These are phyloP conservation scores for Pholiota molesta DNA, from an alignment of 768 basidiomycete species.

Conservation along the genomic window DNA sequence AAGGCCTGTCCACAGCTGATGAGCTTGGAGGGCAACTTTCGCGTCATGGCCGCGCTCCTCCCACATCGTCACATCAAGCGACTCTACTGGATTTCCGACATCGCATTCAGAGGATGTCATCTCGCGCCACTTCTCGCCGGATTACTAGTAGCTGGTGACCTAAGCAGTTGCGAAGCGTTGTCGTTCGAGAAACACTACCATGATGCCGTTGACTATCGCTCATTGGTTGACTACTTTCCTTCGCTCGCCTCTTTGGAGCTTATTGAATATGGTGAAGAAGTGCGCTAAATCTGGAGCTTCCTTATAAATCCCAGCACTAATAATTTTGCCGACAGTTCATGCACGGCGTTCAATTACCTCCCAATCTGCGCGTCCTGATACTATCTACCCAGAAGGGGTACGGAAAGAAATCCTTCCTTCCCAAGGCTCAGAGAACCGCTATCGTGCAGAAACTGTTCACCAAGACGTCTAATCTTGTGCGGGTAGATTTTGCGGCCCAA, in stretches of 20 bases:
- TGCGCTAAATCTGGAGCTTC: background rate
- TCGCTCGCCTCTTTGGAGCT: conserved; percentile 1
- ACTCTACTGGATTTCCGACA: conserved; percentile 6
- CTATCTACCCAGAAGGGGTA: background rate
- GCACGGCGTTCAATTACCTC: background rate
- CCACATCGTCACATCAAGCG: background rate
- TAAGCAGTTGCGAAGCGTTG: background rate
- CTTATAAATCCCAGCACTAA: background rate
- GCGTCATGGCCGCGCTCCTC: conserved; percentile 1
- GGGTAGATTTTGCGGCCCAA: background rate
- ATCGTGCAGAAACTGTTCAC: background rate
- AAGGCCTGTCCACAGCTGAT: background rate
- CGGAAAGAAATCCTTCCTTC: background rate
- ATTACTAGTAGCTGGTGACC: no score
- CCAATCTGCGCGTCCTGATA: background rate
- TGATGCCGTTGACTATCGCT: background rate
- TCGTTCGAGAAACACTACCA: background rate
- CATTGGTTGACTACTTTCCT: background rate
- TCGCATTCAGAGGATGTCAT: background rate
- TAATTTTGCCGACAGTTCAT: background rate
- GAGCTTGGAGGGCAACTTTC: conserved; percentile 3
- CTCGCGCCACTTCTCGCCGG: background rate
- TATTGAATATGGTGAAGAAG: background rate
- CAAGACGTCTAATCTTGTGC: background rate
- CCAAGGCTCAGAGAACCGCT: background rate